Evolutionary conservation across 2,329 filamentous ascomycete genomes (phyloP), one percentile per base, ranked within the genome.

Genomic region (Aspergillus puulaauensis): DNA sequence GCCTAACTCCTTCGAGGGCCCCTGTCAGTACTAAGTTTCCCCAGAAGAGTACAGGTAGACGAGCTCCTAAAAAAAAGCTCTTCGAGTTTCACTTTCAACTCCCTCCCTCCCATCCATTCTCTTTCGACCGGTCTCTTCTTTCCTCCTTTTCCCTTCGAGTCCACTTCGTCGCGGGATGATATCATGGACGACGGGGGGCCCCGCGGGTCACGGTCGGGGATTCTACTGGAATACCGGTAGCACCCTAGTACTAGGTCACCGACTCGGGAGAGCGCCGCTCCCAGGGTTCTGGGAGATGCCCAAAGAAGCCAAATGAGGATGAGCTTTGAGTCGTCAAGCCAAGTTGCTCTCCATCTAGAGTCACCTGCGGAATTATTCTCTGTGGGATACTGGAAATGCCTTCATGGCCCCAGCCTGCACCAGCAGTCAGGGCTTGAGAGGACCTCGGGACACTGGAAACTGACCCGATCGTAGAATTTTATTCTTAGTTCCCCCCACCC

Each of bases 401-500:
- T 44, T 39, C 37, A 39, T 43, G 39, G 54, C 9, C 27, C 27
- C 27, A 31, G 27, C 27, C 27, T 31, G 27, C 27, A 31, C 27
- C 27, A 31, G 27, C 27, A 31, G 27, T 8, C 27, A 31, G 27
- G 27, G 27, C 27, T 31, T 31, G 46, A 48, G 45, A 48, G 52
- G 48, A 52, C 46, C 41, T 48, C 46, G 39, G 49, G 55, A 52
- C 40, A 27, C 52, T 44, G 33, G 44, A 44, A 49, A 58, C 45
- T 43, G 49, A 35, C 35, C 43, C 47, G 58, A 61, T 61, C 56
- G 55, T 56, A 43, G 49, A 58, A 39, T 41, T 43, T 52, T 62
- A 61, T 54, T 61, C 58, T 62, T 61, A 62, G 58, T 40, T 50
- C 39, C 51, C 46, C 31, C 27, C 24, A 54, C 43, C 43, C 21